Evolutionary conservation across 1,284 basidiomycete species (phyloP).

Genomic region (Pulveroboletus ridleyi): DNA sequence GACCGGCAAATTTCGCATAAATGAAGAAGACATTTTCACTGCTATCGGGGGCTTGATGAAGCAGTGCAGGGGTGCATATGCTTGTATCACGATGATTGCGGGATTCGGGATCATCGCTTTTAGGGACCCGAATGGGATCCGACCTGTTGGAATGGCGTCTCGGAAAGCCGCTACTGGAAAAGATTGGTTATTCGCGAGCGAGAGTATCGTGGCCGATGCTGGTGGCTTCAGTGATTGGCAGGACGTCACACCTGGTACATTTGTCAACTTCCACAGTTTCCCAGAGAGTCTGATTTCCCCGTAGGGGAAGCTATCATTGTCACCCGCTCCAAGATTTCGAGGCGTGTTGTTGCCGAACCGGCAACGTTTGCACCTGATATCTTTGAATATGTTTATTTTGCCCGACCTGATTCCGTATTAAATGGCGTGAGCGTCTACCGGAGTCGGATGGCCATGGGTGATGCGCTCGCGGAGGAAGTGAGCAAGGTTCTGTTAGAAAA

Average conservation of each 20-base stretch:
- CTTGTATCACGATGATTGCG: constrained; percentile 97
- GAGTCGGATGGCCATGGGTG: constrained; percentile 99
- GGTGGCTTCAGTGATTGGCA: constrained; percentile 92
- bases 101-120: constrained; percentile 99
- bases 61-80: constrained; percentile 93
- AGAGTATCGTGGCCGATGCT: constrained; percentile 97
- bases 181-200: constrained; percentile 94
- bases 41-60: constrained; percentile 92
- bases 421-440: constrained; percentile 98
- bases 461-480: constrained; percentile 91
- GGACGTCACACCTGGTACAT: constrained; percentile 89
- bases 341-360: constrained; percentile 75
- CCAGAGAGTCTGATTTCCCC: constrained; percentile 13
- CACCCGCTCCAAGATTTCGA: constrained; percentile 78
- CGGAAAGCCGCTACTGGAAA: constrained; percentile 61
- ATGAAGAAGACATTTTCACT: constrained; percentile 99
- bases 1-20: constrained; percentile 99
- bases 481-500: constrained; percentile 74
- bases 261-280: not conserved
- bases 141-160: constrained; percentile 87
- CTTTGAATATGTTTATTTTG: constrained; percentile 99
- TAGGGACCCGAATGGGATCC: constrained; percentile 98
- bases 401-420: constrained; percentile 96
- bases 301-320: constrained; percentile 95
- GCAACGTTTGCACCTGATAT: constrained; percentile 96